These are phyloP conservation scores for Ceratocystis papillata DNA, from an alignment of 2,329 filamentous ascomycete species.

Conservation along the genomic window DNA sequence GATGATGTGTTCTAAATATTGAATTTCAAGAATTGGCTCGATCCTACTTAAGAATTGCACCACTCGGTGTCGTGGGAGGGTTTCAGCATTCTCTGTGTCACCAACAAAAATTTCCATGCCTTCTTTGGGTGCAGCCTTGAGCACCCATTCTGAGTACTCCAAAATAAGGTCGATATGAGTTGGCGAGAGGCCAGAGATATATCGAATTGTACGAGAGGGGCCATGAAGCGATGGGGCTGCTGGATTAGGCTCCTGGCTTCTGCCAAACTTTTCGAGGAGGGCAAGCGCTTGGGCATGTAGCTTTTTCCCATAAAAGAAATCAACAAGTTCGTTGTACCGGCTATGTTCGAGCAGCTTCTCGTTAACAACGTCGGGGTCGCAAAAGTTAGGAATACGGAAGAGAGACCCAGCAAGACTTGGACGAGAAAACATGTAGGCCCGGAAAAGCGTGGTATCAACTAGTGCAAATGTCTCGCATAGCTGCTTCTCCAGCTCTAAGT, in stretches of 20 bases:
- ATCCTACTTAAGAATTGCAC: conserved; percentile 62
- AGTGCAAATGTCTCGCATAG: conserved; percentile 67
- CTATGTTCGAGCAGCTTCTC: conserved; percentile 81
- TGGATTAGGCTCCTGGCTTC: conserved; percentile 41
- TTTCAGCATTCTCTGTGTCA: conserved; percentile 91
- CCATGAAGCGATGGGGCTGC: conserved; percentile 54
- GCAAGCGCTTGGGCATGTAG: conserved; percentile 79
- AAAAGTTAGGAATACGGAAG: conserved; percentile 94
- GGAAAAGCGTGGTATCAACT: conserved; percentile 89
- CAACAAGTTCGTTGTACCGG: conserved; percentile 87
- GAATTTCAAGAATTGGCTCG: conserved; percentile 59
- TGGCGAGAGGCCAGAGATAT: conserved; percentile 78
- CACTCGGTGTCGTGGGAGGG: conserved; percentile 65
- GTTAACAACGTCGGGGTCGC: conserved; percentile 89
- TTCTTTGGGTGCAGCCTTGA: conserved; percentile 58
- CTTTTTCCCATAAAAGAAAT: conserved; percentile 93
- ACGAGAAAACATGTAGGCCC: conserved; percentile 85
- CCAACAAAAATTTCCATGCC: conserved; percentile 90
- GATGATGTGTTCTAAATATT: conserved; percentile 85
- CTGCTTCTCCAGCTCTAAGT: conserved; percentile 56
- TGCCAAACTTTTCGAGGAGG: conserved; percentile 70
- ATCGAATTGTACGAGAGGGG: conserved; percentile 71
- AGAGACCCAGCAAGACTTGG: conserved; percentile 77
- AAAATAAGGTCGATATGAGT: conserved; percentile 84
- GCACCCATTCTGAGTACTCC: conserved; percentile 81